Conservation (phyloP, 768 basidiomycete genomes). For the Atractiella rhizophila region DNA sequence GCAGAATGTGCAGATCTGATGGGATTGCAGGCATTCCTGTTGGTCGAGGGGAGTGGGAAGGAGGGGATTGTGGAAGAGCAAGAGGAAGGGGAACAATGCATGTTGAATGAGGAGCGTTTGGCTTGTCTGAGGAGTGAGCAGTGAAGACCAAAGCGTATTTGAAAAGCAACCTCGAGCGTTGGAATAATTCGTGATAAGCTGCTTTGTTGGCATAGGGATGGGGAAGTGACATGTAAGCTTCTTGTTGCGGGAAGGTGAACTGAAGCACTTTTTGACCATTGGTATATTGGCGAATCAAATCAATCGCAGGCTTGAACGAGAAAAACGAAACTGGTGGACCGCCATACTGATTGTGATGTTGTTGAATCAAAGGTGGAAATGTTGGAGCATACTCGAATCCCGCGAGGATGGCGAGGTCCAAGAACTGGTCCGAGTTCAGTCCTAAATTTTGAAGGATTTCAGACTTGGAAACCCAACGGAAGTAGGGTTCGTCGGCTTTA, state of each 20-base stretch:
- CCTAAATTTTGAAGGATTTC: constrained; percentile 38
- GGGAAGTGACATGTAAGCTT: no score
- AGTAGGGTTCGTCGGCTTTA: constrained; percentile 37
- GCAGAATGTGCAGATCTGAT: constrained; percentile 71
- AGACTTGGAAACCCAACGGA: constrained; percentile 64
- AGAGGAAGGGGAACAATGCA: constrained; percentile 24
- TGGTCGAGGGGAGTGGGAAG: constrained; percentile 24
- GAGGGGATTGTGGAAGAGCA: constrained; percentile 28
- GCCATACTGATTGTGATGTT: no score
- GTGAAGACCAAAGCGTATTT: constrained; percentile 73
- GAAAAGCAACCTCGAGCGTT: constrained; percentile 69
- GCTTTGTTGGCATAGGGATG: constrained; percentile 57
- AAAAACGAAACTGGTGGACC: no score
- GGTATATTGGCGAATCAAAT: constrained; percentile 10
- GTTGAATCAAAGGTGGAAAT: constrained; percentile 21
- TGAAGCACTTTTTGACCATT: constrained; percentile 31
- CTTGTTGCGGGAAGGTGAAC: constrained; percentile 41
- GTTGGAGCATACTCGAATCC: constrained; percentile 50
- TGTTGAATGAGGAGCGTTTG: no score
- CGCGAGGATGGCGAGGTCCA: constrained; percentile 74
- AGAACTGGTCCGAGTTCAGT: constrained; percentile 67
- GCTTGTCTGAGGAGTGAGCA: constrained; percentile 27
- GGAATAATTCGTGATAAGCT: constrained; percentile 61
- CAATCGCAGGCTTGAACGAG: constrained; percentile 17
- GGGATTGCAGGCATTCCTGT: constrained; percentile 74